Evolutionary conservation across 441 rosid species (phyloP), one percentile per base, ranked within the genome.

Genomic region (Populus trichocarpa): DNA sequence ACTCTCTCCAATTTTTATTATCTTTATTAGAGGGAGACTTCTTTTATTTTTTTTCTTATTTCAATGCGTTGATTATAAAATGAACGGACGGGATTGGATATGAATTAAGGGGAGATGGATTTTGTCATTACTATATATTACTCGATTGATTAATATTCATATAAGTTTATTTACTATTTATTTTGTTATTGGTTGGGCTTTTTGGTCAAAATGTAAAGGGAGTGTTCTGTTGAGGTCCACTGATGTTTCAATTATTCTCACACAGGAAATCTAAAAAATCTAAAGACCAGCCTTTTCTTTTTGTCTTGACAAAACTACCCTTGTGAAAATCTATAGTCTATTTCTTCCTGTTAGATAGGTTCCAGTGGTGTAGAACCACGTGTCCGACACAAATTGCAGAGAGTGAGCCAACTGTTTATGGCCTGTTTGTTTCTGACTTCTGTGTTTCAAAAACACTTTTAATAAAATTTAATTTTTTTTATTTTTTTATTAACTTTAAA

Each of bases 201-300:
- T 76, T 76, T 79, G 82, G 82, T 73, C 78, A 73, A 71, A 79
- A 11, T 12, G 16, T 0, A 6, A 25, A 13, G 6, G 7, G 30
- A 13, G 4, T 7, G 70, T 4, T 32, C 36, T 16, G 14, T n/a
- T 67, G 70, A 68, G 40, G 53, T 16, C 32, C 12, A 26, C 73
- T 79, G 76, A 82, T 79, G 78, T 65, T 23, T 57, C 74, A 73
- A 76, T 82, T 76, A 79, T 79, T 73, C 70, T 59, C 20, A 25
- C 67, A 32, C 73, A 13, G 33, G 32, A 50, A 32, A 67, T 68
- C 71, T 22, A 32, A 66, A n/a, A n/a, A 70, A 5, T 26, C 10
- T 4, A 22, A 23, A 4, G 1, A 8, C 20, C 40, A 16, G 28
- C n/a, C 26, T 18, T 26, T 26, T 0, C 33, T 1, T 4, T 40